Conservation (phyloP, 2,329 filamentous ascomycete genomes). For the Stachybotrys elegans region DNA sequence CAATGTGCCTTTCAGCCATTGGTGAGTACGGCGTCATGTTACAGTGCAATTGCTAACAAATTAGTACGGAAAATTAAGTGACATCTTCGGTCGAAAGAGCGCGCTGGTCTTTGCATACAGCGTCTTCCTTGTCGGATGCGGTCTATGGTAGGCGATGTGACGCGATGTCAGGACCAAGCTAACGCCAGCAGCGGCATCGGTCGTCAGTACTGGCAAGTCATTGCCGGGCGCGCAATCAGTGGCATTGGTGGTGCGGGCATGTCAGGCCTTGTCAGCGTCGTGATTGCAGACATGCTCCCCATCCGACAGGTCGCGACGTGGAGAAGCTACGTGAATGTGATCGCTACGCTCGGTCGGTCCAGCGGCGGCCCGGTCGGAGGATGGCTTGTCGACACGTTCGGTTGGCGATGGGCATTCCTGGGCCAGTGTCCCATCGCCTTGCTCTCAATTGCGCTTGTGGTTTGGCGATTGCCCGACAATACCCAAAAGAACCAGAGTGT, state of each 20-base stretch:
- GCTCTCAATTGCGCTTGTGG: background rate
- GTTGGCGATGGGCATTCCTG: slow-evolving; percentile 5
- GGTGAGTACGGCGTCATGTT: too few relatives aligned
- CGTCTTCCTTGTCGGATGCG: background rate
- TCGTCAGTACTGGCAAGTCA: slow-evolving; percentile 1
- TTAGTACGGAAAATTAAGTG: background rate
- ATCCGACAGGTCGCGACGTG: slow-evolving; percentile 4
- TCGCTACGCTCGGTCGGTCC: slow-evolving; percentile 3
- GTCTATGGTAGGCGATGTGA: background rate
- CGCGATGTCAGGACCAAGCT: background rate
- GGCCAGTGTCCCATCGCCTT: background rate
- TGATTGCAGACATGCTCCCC: slow-evolving; percentile 1
- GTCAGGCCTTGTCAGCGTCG: background rate
- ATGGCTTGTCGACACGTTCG: slow-evolving; percentile 5
- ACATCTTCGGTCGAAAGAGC: slow-evolving; percentile 1
- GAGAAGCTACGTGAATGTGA: slow-evolving; percentile 6
- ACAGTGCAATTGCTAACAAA: too few relatives aligned
- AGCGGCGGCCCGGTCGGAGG: slow-evolving; percentile 5
- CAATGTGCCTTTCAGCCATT: background rate
- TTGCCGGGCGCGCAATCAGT: slow-evolving; percentile 1
- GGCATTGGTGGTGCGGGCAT: slow-evolving; percentile 1
- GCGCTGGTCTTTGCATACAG: background rate
- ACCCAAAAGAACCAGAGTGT: background rate
- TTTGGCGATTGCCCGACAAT: background rate
- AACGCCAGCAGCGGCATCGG: background rate